Evolutionary conservation across 1,284 basidiomycete genomes (phyloP).

Genomic region (Puccinia novopanici): DNA sequence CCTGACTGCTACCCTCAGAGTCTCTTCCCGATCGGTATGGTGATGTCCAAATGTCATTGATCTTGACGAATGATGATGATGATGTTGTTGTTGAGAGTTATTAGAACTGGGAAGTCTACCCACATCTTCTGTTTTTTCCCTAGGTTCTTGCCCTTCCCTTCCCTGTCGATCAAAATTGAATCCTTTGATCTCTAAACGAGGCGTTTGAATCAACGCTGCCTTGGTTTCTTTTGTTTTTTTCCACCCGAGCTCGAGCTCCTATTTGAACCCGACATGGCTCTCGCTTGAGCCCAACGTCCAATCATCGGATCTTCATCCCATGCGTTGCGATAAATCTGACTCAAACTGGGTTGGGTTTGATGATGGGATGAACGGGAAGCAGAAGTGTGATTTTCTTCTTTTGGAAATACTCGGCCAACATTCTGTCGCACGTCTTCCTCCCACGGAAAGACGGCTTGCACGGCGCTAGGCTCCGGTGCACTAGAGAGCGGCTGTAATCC

Average conservation of each 20-base stretch:
- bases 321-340: slow-evolving; percentile 48
- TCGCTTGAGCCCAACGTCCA: slow-evolving; percentile 31
- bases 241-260: background rate
- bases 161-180: slow-evolving; percentile 1
- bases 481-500: slow-evolving; percentile 62
- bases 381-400: slow-evolving; percentile 52
- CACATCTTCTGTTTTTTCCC: background rate
- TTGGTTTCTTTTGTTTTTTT: background rate
- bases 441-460: slow-evolving; percentile 89
- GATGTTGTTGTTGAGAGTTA: slow-evolving; percentile 16
- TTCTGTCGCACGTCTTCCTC: slow-evolving; percentile 69
- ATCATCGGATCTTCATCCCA: slow-evolving; percentile 48
- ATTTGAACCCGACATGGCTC: background rate
- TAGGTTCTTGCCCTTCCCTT: background rate
- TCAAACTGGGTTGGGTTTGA: slow-evolving; percentile 18
- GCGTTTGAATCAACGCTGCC: slow-evolving; percentile 38
- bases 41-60: slow-evolving; percentile 19
- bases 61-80: slow-evolving; percentile 12
- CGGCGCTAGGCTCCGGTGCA: slow-evolving; percentile 70
- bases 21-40: slow-evolving; percentile 33
- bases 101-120: slow-evolving; percentile 21
- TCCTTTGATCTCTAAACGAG: slow-evolving; percentile 38
- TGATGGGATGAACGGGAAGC: background rate
- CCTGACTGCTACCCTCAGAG: slow-evolving; percentile 43
- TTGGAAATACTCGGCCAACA: slow-evolving; percentile 76